Percentiles rank a stretch among this genome's conserved stretches.
These are phyloP conservation scores for Raffaelea deltoideospora DNA, from an alignment of 2,329 filamentous ascomycete genomes.

Conservation along the genomic window DNA sequence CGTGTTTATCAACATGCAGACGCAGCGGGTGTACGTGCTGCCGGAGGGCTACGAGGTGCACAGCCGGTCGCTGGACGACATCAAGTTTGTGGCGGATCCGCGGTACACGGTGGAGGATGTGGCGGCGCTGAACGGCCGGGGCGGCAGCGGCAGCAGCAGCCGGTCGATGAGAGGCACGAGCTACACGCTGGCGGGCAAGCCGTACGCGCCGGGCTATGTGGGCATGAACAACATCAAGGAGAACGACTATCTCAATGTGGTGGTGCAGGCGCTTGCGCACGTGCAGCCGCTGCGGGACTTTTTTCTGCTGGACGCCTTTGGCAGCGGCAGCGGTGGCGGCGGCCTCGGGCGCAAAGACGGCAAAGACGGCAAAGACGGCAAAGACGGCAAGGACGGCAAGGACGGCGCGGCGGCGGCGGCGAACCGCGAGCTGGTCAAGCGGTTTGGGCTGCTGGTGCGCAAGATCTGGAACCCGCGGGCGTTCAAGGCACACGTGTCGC, in stretches of 20 bases:
- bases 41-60: conserved; percentile 95
- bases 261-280: conserved; percentile 83
- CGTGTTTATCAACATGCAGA: conserved; percentile 96
- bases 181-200: conserved; percentile 68
- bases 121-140: conserved; percentile 53
- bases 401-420: conserved; percentile 9
- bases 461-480: conserved; percentile 97
- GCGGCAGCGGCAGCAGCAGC: conserved; percentile 18
- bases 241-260: conserved; percentile 95
- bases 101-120: conserved; percentile 71
- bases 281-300: conserved; percentile 81
- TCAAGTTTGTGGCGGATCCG: conserved; percentile 94
- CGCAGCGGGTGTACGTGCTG: conserved; percentile 77
- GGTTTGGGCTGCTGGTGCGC: conserved; percentile 77
- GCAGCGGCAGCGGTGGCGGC: not conserved
- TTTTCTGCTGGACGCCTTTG: conserved; percentile 59
- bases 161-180: no score
- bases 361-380: no score
- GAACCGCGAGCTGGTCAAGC: conserved; percentile 67
- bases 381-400: not conserved
- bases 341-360: no score
- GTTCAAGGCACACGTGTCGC: conserved; percentile 93
- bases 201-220: conserved; percentile 87
- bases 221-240: conserved; percentile 99
- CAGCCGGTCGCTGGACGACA: conserved; percentile 89